Evolutionary conservation across 139 green algal species (phyloP).

Genomic region (Volvox africanus): DNA sequence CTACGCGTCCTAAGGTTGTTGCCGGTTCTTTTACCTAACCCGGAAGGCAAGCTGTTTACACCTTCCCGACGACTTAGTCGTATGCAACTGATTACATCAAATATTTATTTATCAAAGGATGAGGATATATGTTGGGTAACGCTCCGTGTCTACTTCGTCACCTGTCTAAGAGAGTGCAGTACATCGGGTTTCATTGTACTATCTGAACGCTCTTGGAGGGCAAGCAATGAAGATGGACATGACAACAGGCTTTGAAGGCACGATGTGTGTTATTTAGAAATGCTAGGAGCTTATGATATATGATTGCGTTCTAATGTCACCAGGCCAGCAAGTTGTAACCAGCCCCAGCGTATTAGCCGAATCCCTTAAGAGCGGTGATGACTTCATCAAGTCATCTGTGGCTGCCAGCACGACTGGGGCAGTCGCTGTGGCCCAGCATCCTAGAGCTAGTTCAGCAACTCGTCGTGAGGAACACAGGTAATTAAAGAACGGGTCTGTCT

Average conservation of each 20-base stretch:
- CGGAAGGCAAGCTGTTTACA: no score
- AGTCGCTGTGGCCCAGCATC: not conserved
- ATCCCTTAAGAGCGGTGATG: slow-evolving; percentile 3
- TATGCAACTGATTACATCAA: no score
- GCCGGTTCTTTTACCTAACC: no score
- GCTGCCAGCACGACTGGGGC: slow-evolving; percentile 2
- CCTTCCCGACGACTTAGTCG: no score
- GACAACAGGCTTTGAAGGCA: not conserved
- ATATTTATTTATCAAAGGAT: no score
- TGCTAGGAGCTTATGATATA: not conserved
- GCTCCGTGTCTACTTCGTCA: no score
- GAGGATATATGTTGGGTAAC: no score
- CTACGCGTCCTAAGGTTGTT: no score
- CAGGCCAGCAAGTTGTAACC: not conserved
- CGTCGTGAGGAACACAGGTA: not conserved
- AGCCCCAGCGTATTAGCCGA: not conserved
- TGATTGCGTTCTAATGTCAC: not conserved
- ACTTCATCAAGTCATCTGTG: not conserved
- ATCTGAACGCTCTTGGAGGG: not conserved
- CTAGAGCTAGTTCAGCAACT: not conserved
- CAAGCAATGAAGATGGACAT: not conserved
- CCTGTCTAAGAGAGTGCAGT: no score
- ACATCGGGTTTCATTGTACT: no score
- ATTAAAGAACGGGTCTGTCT: not conserved
- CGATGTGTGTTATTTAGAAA: not conserved